Evolutionary conservation across 768 basidiomycete species (phyloP).

Genomic region (Stropharia rugosoannulata): DNA sequence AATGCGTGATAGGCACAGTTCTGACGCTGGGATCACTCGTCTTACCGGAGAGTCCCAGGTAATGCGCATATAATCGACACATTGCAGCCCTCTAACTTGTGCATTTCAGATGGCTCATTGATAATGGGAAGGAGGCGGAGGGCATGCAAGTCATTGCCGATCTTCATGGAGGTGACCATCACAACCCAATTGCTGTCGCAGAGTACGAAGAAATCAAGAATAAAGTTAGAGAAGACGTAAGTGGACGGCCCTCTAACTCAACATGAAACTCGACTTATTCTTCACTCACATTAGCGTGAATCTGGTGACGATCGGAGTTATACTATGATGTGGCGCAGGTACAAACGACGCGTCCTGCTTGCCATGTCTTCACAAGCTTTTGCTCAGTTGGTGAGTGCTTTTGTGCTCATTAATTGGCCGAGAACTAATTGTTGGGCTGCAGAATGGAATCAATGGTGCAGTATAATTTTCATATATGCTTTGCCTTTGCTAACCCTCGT

Average conservation of each 20-base stretch:
- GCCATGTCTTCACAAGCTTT: constrained; percentile 97
- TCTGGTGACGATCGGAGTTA: constrained; percentile 79
- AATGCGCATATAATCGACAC: constrained; percentile 13
- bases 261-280: background rate
- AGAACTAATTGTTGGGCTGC: constrained; percentile 9
- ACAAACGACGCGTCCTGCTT: constrained; percentile 83
- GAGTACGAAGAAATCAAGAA: constrained; percentile 92
- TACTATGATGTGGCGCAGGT: constrained; percentile 79
- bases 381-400: constrained; percentile 77
- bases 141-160: constrained; percentile 88
- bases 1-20: constrained; percentile 83
- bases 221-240: constrained; percentile 67
- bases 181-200: constrained; percentile 65
- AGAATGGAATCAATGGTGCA: constrained; percentile 95
- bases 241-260: constrained; percentile 10
- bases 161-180: constrained; percentile 78
- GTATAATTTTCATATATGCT: constrained; percentile 4
- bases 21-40: constrained; percentile 77
- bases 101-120: constrained; percentile 79
- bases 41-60: constrained; percentile 91
- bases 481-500: constrained; percentile 6
- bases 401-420: background rate
- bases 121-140: constrained; percentile 78
- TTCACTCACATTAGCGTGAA: constrained; percentile 50
- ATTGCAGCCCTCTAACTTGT: constrained; percentile 16